These are phyloP conservation scores for Pyrus hybrid DNA, from an alignment of 331 rosid genomes.

Conservation along the genomic window DNA sequence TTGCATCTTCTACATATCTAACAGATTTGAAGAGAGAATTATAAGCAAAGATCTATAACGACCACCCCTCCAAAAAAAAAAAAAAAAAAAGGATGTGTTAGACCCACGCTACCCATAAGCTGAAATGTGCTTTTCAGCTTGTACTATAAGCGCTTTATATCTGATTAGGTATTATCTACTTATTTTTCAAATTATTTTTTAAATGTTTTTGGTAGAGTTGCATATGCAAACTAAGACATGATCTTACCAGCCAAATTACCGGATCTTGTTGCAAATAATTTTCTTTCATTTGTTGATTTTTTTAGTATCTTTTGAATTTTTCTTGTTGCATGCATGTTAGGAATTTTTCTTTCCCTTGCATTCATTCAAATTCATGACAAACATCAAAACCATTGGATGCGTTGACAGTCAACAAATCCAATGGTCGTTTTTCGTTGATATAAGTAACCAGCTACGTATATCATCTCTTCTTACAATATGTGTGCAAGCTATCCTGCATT, in stretches of 20 bases:
- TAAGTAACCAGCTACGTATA: too few species aligned
- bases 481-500: too few species aligned
- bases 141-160: background rate
- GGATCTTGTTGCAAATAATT: conserved; percentile 19
- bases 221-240: background rate
- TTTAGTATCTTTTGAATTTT: too few species aligned
- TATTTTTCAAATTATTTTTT: background rate
- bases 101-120: background rate
- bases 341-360: too few species aligned
- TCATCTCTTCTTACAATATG: too few species aligned
- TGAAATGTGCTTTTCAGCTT: background rate
- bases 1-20: background rate
- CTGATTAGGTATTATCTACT: background rate
- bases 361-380: too few species aligned
- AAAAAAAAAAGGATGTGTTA: background rate
- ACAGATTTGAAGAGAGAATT: background rate
- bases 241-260: conserved; percentile 21
- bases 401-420: too few species aligned
- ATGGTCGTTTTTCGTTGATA: too few species aligned
- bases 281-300: too few species aligned
- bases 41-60: background rate
- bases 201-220: background rate
- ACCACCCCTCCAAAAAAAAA: too few species aligned
- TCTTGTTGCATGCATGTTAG: too few species aligned
- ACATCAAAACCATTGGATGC: too few species aligned